Base-by-base conservation (phyloP, 2,329 filamentous ascomycete species). In the Neofusicoccum cordaticola region DNA sequence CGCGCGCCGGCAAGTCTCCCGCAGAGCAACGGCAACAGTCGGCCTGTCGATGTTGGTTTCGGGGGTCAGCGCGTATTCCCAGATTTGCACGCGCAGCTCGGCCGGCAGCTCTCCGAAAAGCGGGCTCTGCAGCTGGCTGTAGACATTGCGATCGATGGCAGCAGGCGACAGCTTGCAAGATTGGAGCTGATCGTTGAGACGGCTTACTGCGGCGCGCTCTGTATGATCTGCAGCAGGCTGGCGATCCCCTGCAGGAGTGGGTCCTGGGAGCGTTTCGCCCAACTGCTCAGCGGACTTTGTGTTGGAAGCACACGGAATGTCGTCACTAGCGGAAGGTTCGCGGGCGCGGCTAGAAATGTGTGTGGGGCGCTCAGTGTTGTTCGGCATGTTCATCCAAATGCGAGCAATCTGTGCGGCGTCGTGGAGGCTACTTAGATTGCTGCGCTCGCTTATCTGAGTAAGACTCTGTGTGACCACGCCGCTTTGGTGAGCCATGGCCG, bases 391-490 rank as follows among this genome's bases (percentile, higher is more conserved):
- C 12, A 60, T 12, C 56, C 56, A 60, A 42, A 60, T 60, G 56
- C 42, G 56, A 34, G 56, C 56, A 11, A 60, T 47, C 27, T 47
- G 56, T 4, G 56, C 56, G 42, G 41, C 56, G 31, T 60, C 56
- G 8, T 19, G 9, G 42, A 35, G 56, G 56, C 2, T 42, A 44
- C 44, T 44, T n/a, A 42, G 52, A n/a, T 19, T 15, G 37, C 37
- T 13, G 2, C 39, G n/a, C 52, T 57, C 34, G 37, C 52, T 44
- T 31, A 11, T 35, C 31, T 60, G 56, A 37, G 56, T 34, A n/a
- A 60, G 42, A 35, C 56, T 60, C 27, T 60, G 56, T 6, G 56
- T 60, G 31, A 47, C 56, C 4, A 60, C 42, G 42, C 56, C 42
- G 15, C 56, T 41, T 7, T 37, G 31, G 42, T 35, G 42, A 15